Base-by-base conservation (phyloP, 2,329 filamentous ascomycete species). In the Macrophomina pseudophaseolina region DNA sequence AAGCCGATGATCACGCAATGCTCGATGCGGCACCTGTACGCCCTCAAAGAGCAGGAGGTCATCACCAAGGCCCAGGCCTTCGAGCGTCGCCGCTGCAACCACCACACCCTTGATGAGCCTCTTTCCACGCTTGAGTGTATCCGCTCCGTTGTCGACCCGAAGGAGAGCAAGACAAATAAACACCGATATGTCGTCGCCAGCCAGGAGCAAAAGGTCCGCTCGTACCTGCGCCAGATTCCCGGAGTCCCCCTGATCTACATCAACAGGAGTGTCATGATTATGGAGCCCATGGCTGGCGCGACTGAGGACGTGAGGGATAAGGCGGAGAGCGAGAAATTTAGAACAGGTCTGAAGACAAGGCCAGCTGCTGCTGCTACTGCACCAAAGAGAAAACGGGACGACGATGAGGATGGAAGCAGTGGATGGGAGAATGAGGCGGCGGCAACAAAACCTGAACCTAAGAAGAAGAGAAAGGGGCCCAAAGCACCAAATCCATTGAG, bases 1-100 rank as follows among this genome's bases (percentile, higher is more conserved):
- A 97, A 95, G 80, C 90, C 92, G 58, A 90, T 93, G 87, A 91
- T 94, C 70, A 92, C 91, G 23, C 90, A 92, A 80, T 93, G 91
- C 80, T 90, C 87, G 67, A 93, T 94, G 76, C 88, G 91, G 71
- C 90, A 92, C 76, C 85, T 95, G 52, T 94, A 94, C 79, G 84
- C 84, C 18, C 82, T 84, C 64, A 71, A 80, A 66, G 84, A 86
- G 72, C 79, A 83, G 35, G 74, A 81, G n/a, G 85, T 91, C 62
- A 94, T 96, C 73, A 86, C 89, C 53, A 83, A 89, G 70, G 92
- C 91, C 23, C 94, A 95, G 80, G 85, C 83, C 14, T 88, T 88
- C 74, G 92, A 95, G 79, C 86, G 92, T 67, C 83, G 92, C 64
- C 84, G 92, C 67, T 96, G 92, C 76, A 90, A 90, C 49, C 92